Conservation (phyloP, 805 yeast genomes). For the Wickerhamiella sergipiensis region DNA sequence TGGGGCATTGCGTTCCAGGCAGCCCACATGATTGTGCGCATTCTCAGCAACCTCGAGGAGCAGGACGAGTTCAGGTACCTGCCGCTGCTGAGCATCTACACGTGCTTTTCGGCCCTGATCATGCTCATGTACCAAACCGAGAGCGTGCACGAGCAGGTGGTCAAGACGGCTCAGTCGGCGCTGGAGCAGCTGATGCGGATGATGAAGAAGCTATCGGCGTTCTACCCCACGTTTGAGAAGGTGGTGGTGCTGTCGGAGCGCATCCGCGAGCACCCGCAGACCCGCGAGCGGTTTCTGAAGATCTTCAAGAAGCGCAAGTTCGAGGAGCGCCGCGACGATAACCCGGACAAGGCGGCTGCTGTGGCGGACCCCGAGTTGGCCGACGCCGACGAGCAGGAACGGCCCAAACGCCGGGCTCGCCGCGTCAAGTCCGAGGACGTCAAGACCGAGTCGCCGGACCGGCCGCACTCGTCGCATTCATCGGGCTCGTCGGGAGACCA, state of each 20-base stretch:
- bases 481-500: too few species aligned
- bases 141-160: slow-evolving; percentile 25
- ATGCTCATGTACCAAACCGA: slow-evolving; percentile 60
- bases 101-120: slow-evolving; percentile 48
- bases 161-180: slow-evolving; percentile 27
- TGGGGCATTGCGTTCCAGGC: slow-evolving; percentile 76
- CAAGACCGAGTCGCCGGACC: not conserved
- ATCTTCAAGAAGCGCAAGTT: slow-evolving; percentile 3
- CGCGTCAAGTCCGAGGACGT: not conserved
- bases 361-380: too few species aligned
- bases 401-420: not conserved
- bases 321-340: not conserved
- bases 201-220: slow-evolving; percentile 32
- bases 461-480: not conserved
- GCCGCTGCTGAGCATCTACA: slow-evolving; percentile 48
- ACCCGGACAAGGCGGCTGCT: too few species aligned
- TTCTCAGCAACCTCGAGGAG: slow-evolving; percentile 41
- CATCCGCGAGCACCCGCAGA: slow-evolving; percentile 18
- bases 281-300: slow-evolving; percentile 14
- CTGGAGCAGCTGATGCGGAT: slow-evolving; percentile 25
- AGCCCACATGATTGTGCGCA: slow-evolving; percentile 57
- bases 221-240: slow-evolving; percentile 39
- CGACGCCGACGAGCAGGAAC: not conserved
- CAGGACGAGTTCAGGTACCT: slow-evolving; percentile 37
- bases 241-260: slow-evolving; percentile 38